Evolutionary conservation across 225 moss, liverwort and hornwort species (phyloP).

Genomic region (Straminergon stramineum): DNA sequence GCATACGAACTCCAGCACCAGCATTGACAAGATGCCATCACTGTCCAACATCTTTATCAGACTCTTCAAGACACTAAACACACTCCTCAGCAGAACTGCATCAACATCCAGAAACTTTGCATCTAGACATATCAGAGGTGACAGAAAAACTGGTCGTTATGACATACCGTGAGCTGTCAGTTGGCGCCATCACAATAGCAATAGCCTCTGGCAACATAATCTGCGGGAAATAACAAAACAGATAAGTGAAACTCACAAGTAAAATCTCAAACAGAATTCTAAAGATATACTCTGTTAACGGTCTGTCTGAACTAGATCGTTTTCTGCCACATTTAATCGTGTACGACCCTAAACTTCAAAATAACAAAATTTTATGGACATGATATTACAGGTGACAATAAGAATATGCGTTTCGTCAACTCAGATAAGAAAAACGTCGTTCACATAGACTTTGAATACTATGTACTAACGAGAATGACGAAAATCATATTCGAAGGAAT

Average conservation of each 20-base stretch:
- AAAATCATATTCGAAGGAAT: background rate
- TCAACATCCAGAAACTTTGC: background rate
- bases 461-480: background rate
- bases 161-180: slow-evolving; percentile 61
- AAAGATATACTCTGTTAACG: background rate
- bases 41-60: background rate
- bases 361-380: background rate
- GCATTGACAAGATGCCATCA: background rate
- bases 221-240: slow-evolving; percentile 15
- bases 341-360: background rate
- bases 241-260: background rate
- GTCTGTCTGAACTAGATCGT: background rate
- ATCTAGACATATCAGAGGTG: background rate
- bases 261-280: background rate
- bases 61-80: background rate
- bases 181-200: slow-evolving; percentile 99
- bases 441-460: background rate
- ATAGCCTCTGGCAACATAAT: slow-evolving; percentile 99
- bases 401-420: background rate
- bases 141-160: background rate
- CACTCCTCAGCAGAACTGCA: background rate
- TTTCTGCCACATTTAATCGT: background rate
- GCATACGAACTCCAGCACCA: background rate
- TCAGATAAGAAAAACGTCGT: background rate
- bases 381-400: background rate